Conservation (phyloP, 495 filamentous ascomycete genomes). For the Bathelium albidoporum region DNA sequence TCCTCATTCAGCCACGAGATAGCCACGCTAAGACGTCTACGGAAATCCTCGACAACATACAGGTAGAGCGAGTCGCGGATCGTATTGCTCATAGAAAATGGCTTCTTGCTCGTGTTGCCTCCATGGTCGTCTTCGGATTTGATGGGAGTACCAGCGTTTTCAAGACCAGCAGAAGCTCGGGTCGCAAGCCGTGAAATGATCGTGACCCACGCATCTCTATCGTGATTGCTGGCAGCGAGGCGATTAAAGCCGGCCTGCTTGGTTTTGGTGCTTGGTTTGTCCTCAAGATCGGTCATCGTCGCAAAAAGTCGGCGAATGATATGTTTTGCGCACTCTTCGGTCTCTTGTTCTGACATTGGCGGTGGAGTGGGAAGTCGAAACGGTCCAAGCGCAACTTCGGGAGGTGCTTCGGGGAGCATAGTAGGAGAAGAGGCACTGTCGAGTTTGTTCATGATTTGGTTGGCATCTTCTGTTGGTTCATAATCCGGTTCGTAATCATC, state of each 20-base stretch:
- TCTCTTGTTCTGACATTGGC: conserved; percentile 56
- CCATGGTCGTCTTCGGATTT: conserved; percentile 39
- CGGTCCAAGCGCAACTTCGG: conserved; percentile 50
- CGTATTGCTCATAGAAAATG: conserved; percentile 44
- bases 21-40: conserved; percentile 72
- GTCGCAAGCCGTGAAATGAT: conserved; percentile 80
- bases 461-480: conserved; percentile 57
- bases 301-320: conserved; percentile 67
- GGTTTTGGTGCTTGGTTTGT: conserved; percentile 43
- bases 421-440: conserved; percentile 50
- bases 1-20: conserved; percentile 93
- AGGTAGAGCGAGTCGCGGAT: conserved; percentile 72
- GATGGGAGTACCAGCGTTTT: conserved; percentile 36
- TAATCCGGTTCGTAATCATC: conserved; percentile 86
- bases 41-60: conserved; percentile 85
- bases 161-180: conserved; percentile 57
- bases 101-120: conserved; percentile 10
- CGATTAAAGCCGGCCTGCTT: conserved; percentile 55
- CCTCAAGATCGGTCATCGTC: conserved; percentile 60
- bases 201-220: conserved; percentile 84
- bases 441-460: conserved; percentile 60
- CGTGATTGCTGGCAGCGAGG: conserved; percentile 73
- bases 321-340: conserved; percentile 53
- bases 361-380: conserved; percentile 76
- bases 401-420: conserved; percentile 32